Conservation (phyloP, 352 stramenopile species). For the Paralagenidium karlingii region DNA sequence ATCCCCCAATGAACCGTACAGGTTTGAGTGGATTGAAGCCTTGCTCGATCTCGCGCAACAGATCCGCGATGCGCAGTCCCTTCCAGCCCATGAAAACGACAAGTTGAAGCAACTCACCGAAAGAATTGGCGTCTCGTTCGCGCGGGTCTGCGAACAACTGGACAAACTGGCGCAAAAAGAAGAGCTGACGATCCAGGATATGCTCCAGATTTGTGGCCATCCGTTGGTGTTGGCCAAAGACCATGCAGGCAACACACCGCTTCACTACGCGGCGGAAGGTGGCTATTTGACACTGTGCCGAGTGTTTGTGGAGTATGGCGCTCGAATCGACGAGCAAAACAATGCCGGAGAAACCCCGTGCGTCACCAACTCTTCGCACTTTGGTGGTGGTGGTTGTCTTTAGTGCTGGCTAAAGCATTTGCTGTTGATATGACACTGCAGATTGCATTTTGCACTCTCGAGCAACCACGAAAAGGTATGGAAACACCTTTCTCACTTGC, state of each 20-base stretch:
- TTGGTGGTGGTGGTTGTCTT: too few relatives aligned
- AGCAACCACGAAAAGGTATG: conserved; percentile 51
- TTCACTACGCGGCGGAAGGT: conserved; percentile 67
- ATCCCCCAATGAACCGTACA: conserved; percentile 33
- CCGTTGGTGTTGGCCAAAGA: conserved; percentile 52
- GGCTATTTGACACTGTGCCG: conserved; percentile 55
- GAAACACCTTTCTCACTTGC: too few relatives aligned
- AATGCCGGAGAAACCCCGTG: conserved; percentile 67
- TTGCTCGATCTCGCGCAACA: conserved; percentile 39
- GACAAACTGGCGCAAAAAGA: conserved; percentile 47
- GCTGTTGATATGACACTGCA: conserved; percentile 10
- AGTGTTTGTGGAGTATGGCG: conserved; percentile 45
- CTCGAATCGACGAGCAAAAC: conserved; percentile 70
- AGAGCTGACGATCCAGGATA: conserved; percentile 36
- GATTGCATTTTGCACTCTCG: conserved; percentile 70
- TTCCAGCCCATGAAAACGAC: conserved; percentile 51
- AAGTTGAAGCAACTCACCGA: conserved; percentile 32
- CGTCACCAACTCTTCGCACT: conserved; percentile 3
- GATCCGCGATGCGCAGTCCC: conserved; percentile 27
- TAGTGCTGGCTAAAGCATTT: too few relatives aligned
- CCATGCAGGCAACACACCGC: conserved; percentile 46
- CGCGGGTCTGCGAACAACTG: too few relatives aligned
- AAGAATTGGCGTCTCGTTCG: conserved; percentile 58
- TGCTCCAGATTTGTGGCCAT: conserved; percentile 59
- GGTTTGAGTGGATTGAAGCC: conserved; percentile 42